These are phyloP conservation scores for Hypoxylon fuscum DNA, from an alignment of 495 filamentous ascomycete genomes.

Conservation along the genomic window DNA sequence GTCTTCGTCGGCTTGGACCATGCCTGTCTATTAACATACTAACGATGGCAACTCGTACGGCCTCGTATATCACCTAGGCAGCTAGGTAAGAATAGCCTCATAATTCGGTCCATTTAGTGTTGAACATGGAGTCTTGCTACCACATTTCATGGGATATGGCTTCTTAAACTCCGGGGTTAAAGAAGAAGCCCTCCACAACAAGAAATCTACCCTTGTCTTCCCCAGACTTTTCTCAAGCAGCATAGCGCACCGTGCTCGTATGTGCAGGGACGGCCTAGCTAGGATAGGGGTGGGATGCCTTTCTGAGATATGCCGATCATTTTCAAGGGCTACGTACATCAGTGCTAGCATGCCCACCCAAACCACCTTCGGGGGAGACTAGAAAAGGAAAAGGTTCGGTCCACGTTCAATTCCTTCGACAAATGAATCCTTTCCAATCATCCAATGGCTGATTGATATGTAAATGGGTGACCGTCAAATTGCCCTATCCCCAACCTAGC, in stretches of 20 bases:
- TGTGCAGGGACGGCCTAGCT: constrained; percentile 24
- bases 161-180: constrained; percentile 9
- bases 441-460: constrained; percentile 25
- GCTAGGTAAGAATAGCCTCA: not conserved
- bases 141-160: not conserved
- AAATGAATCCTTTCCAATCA: constrained; percentile 31
- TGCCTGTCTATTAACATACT: not conserved
- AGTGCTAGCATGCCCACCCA: constrained; percentile 10
- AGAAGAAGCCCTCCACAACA: constrained; percentile 3
- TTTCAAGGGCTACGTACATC: constrained; percentile 24
- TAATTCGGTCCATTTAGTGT: not conserved
- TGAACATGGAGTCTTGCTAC: not conserved
- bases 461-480: constrained; percentile 28
- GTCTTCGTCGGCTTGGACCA: not conserved
- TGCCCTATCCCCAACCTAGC: constrained; percentile 20
- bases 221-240: constrained; percentile 37
- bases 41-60: not conserved
- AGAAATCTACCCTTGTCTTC: constrained; percentile 34
- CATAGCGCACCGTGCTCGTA: constrained; percentile 30
- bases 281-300: constrained; percentile 35
- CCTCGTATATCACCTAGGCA: not conserved
- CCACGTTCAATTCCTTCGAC: constrained; percentile 31
- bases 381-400: constrained; percentile 33
- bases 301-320: constrained; percentile 41
- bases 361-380: constrained; percentile 20